Percentiles rank a stretch among this genome's conserved stretches.
Conservation (phyloP, 345 rosid species). For the Hevea brasiliensis region DNA sequence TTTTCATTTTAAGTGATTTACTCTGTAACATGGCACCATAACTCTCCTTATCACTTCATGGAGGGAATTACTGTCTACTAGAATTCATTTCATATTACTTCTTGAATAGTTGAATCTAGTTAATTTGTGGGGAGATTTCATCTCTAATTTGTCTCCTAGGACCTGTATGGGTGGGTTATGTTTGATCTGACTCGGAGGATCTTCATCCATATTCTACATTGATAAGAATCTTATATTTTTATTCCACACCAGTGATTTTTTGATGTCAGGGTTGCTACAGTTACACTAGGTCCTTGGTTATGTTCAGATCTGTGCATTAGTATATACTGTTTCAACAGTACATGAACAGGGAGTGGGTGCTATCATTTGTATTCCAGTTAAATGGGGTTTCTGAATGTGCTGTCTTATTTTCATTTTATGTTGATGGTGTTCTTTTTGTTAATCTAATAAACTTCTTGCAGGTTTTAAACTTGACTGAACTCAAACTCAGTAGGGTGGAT, state of each 20-base stretch:
- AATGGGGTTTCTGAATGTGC: neutral
- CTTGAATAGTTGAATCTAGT: neutral
- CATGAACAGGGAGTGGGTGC: neutral
- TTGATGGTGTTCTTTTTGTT: constrained; percentile 14
- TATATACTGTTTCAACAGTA: neutral
- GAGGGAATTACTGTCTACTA: neutral
- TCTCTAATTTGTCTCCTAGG: neutral
- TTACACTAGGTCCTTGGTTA: neutral
- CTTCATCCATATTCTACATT: neutral
- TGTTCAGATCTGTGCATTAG: neutral
- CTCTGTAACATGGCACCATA: neutral
- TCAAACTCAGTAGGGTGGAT: constrained; percentile 87
- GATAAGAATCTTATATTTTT: neutral
- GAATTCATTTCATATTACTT: neutral
- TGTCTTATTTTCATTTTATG: neutral
- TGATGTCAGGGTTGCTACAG: neutral
- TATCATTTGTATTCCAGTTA: neutral
- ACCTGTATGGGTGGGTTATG: neutral
- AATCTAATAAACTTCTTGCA: constrained; percentile 33
- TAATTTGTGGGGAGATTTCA: neutral
- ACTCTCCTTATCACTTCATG: neutral
- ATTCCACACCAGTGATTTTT: neutral
- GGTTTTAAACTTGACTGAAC: constrained; percentile 93
- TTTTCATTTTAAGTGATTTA: neutral
- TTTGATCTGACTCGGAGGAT: neutral